phyloP scores from a whole-genome alignment of 371 early-diverging fungal species.

The Capillidium rhysosporum region DNA sequence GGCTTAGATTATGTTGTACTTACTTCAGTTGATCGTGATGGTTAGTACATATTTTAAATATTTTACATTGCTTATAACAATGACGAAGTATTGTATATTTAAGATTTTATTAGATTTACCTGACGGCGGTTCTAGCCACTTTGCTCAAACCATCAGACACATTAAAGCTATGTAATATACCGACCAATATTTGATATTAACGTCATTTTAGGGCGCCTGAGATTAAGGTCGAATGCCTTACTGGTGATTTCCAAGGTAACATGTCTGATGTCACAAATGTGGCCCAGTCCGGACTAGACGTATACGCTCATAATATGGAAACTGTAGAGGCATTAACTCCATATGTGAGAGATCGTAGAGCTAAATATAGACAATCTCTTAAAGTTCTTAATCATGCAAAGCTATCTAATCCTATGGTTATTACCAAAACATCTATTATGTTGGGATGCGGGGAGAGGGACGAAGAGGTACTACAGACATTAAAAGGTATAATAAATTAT shows the following conservation, averaged over 20 bases:
- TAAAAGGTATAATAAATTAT: slow-evolving; percentile 30
- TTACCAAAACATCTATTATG: slow-evolving; percentile 97
- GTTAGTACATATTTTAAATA: slow-evolving; percentile 13
- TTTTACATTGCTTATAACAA: background rate
- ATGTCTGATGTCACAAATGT: slow-evolving; percentile 57
- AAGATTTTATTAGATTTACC: slow-evolving; percentile 34
- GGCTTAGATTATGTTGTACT: slow-evolving; percentile 93
- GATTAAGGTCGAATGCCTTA: slow-evolving; percentile 88
- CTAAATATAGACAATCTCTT: slow-evolving; percentile 81
- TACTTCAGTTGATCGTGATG: slow-evolving; percentile 94
- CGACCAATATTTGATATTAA: background rate
- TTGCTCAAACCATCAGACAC: slow-evolving; percentile 73
- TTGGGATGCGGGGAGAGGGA: slow-evolving; percentile 93
- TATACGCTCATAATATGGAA: slow-evolving; percentile 96
- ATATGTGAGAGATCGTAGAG: slow-evolving; percentile 86
- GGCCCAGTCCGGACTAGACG: slow-evolving; percentile 83
- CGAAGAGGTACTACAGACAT: slow-evolving; percentile 70
- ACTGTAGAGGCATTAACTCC: slow-evolving; percentile 85
- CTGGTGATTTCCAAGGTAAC: slow-evolving; percentile 85
- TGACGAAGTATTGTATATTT: slow-evolving; percentile 1
- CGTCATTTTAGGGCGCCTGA: slow-evolving; percentile 45
- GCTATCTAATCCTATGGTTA: slow-evolving; percentile 42
- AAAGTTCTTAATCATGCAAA: slow-evolving; percentile 79
- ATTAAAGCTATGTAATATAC: slow-evolving; percentile 55
- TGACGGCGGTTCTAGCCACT: slow-evolving; percentile 88